Evolutionary conservation across 352 stramenopile genomes (phyloP).

Genomic region (Detonula confervacea): DNA sequence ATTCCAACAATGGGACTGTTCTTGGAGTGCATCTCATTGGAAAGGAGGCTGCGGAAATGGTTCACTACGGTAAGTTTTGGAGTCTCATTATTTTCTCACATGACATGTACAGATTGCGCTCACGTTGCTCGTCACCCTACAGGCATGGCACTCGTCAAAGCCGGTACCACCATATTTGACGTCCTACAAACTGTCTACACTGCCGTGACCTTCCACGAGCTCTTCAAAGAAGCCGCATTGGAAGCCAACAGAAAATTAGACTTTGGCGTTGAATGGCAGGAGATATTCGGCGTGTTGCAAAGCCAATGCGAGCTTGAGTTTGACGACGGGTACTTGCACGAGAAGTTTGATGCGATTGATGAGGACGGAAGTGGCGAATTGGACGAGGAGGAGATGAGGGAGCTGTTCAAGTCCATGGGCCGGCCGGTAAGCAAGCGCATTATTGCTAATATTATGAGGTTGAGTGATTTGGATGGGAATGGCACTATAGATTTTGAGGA

Average conservation of each 20-base stretch:
- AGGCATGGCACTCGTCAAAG: conserved; percentile 83
- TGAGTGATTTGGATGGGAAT: conserved; percentile 38
- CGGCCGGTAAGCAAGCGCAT: conserved; percentile 16
- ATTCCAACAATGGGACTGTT: conserved; percentile 66
- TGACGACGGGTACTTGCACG: conserved; percentile 9
- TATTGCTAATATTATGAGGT: conserved; percentile 27
- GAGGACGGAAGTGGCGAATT: conserved; percentile 19
- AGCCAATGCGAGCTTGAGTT: conserved; percentile 13
- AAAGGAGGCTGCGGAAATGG: conserved; percentile 80
- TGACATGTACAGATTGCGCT: too few species aligned
- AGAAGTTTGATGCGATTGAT: conserved; percentile 27
- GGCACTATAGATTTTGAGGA: conserved; percentile 41
- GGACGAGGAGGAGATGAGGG: conserved; percentile 24
- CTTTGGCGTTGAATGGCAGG: conserved; percentile 36
- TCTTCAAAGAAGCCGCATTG: conserved; percentile 76
- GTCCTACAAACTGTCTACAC: conserved; percentile 66
- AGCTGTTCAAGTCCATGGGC: conserved; percentile 24
- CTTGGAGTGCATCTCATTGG: conserved; percentile 82
- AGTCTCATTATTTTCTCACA: too few species aligned
- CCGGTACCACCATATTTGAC: conserved; percentile 65
- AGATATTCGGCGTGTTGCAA: conserved; percentile 16
- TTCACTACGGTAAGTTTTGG: conserved; percentile 84
- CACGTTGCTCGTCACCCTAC: too few species aligned
- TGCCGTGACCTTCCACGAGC: conserved; percentile 83
- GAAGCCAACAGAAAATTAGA: conserved; percentile 44